Percentiles rank a stretch among this genome's conserved stretches.
phyloP scores from a whole-genome alignment of 208 protist species.

The Trypanosoma congolense region DNA sequence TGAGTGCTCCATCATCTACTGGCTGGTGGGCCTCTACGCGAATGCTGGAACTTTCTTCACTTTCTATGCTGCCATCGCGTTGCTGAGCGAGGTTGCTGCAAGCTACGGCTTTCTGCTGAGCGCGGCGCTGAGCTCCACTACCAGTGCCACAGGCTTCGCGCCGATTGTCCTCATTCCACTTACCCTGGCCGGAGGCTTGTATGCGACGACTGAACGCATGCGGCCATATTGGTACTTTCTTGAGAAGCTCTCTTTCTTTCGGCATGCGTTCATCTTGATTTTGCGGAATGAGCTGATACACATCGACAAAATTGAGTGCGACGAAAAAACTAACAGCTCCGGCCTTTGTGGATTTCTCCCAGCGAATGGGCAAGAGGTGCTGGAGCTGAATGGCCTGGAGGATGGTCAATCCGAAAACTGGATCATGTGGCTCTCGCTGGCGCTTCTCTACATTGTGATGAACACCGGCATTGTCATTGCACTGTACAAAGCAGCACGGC shows the following conservation, averaged over 20 bases:
- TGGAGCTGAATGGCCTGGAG: constrained; percentile 51
- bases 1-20: constrained; percentile 60
- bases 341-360: constrained; percentile 45
- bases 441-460: constrained; percentile 45
- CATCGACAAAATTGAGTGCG: constrained; percentile 46
- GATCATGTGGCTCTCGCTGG: constrained; percentile 66
- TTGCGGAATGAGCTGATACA: constrained; percentile 60
- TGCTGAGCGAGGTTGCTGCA: constrained; percentile 47
- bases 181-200: constrained; percentile 52
- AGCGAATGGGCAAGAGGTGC: constrained; percentile 43
- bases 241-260: constrained; percentile 70
- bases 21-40: constrained; percentile 40
- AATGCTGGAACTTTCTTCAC: constrained; percentile 50
- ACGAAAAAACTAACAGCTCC: constrained; percentile 33
- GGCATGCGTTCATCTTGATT: constrained; percentile 59
- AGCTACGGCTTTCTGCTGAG: constrained; percentile 57
- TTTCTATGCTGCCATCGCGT: constrained; percentile 38
- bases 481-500: constrained; percentile 30
- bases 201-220: constrained; percentile 55
- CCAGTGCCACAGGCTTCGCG: constrained; percentile 39
- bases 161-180: constrained; percentile 65
- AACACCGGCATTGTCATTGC: constrained; percentile 26
- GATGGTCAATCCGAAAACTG: constrained; percentile 38
- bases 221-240: constrained; percentile 80
- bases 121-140: constrained; percentile 26